Evolutionary conservation across 805 yeast genomes (phyloP), one percentile per base, ranked within the genome.

Genomic region (Saccharomycopsis sp.): DNA sequence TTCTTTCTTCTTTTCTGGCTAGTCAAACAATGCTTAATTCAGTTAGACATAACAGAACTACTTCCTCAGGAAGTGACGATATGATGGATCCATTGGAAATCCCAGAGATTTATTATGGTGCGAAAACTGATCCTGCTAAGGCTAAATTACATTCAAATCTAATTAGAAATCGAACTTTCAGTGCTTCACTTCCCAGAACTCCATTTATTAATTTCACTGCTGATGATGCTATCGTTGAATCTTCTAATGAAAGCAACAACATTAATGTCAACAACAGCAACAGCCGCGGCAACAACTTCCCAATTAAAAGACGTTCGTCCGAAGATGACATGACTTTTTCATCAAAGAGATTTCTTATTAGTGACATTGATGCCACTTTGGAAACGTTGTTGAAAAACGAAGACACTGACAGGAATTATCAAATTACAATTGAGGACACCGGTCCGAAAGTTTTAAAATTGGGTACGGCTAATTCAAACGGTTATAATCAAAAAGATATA

Each of bases 391-490:
- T 88, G 46, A 72, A 70, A 24, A 77, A 74, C 53, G 96, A 88
- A 59, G 96, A 88, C 59, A 87, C 96, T 2, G 95, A 89, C 62
- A 70, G 71, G 43, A 81, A 89, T 59, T 79, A 64, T 59, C 96
- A 89, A 61, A 88, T 85, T 57, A 85, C 95, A 5, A 79, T 85
- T 40, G 94, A 85, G 54, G 94, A 85, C 57, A 75, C 76, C 2
- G 94, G 94, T 1, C 93, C 94, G 3, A 85, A 85, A 58, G 86
- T 81, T n/a, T 65, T 85, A 48, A 74, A 75, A 54, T 67, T 85
- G 11, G 93, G 93, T 6, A 86, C 97, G 2, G 86, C 81, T 29
- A 84, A 85, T 58, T 86, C 95, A 3, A 77, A 79, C 55, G 97
- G 96, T 1, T 85, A 64, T 64, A 79, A 76, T 31, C 80, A 75